Conservation (phyloP, 164 flowering plant species). For the Santalum album region DNA sequence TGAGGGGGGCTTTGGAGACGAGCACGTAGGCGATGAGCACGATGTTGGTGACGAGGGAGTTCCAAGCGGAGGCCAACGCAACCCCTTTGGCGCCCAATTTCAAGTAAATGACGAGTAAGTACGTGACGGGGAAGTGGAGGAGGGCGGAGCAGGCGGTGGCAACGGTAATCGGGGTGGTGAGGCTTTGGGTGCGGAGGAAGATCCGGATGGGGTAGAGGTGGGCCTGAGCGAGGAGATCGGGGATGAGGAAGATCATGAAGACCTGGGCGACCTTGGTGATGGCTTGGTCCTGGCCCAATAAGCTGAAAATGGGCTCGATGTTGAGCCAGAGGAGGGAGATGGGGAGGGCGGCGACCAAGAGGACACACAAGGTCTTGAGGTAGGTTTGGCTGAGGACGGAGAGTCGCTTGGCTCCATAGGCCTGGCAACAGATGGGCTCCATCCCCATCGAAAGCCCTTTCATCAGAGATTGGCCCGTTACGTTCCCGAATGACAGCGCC, state of each 20-base stretch:
- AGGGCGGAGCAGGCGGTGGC: constrained; percentile 18
- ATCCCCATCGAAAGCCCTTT: constrained; percentile 52
- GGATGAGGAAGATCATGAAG: constrained; percentile 38
- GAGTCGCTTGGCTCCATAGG: constrained; percentile 53
- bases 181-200: constrained; percentile 45
- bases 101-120: constrained; percentile 29
- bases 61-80: constrained; percentile 33
- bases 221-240: constrained; percentile 46
- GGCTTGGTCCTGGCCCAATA: constrained; percentile 40
- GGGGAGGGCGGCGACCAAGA: constrained; percentile 29
- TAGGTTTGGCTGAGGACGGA: constrained; percentile 41
- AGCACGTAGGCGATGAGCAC: constrained; percentile 28
- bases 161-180: constrained; percentile 32
- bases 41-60: constrained; percentile 31
- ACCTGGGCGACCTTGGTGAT: constrained; percentile 31
- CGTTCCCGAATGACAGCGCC: constrained; percentile 40
- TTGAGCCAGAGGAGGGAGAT: constrained; percentile 44
- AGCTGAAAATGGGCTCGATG: constrained; percentile 32
- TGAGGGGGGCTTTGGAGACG: constrained; percentile 20
- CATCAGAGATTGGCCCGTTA: constrained; percentile 46
- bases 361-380: constrained; percentile 33
- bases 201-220: constrained; percentile 31
- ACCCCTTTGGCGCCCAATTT: constrained; percentile 42
- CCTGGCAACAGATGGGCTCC: constrained; percentile 68
- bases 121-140: constrained; percentile 43